These are phyloP conservation scores for Exophiala spinifera DNA, from an alignment of 2,329 filamentous ascomycete species.

Conservation along the genomic window DNA sequence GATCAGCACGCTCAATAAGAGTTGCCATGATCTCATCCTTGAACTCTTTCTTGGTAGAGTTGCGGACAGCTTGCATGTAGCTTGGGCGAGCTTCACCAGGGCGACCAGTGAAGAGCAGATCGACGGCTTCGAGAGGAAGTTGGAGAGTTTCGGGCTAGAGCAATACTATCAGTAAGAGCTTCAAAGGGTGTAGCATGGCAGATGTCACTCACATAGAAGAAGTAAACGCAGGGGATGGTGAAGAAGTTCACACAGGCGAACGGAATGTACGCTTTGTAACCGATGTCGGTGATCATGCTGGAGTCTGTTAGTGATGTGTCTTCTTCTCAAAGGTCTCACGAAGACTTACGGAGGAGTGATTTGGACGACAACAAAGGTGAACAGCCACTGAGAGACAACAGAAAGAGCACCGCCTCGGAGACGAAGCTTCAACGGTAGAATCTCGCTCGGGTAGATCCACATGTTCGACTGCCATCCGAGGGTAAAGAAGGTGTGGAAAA, in stretches of 20 bases:
- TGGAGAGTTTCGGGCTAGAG: conserved; percentile 55
- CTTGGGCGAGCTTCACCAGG: background rate
- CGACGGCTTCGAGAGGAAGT: conserved; percentile 63
- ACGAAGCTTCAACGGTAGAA: conserved; percentile 48
- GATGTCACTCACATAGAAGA: conserved; percentile 7
- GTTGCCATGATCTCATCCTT: background rate
- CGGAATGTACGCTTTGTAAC: conserved; percentile 36
- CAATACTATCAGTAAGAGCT: background rate
- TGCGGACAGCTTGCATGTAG: conserved; percentile 1
- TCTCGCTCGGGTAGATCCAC: conserved; percentile 43
- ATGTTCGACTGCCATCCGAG: conserved; percentile 35
- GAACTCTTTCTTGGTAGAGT: background rate
- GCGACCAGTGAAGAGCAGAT: conserved; percentile 37
- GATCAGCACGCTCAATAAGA: background rate
- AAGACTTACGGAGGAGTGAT: conserved; percentile 43
- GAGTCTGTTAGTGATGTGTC: background rate
- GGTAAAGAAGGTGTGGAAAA: conserved; percentile 62
- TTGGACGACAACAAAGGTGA: conserved; percentile 66
- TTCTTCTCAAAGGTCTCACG: background rate
- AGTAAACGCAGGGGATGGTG: conserved; percentile 4
- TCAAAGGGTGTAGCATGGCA: no score
- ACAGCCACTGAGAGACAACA: conserved; percentile 52
- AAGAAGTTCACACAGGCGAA: conserved; percentile 38
- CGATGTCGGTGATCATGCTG: conserved; percentile 36
- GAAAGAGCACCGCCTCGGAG: conserved; percentile 42